A percentile compares a stretch with the other conserved stretches of the same genome.
phyloP scores from a whole-genome alignment of 306 rosid species.

The Malus sylvestris region DNA sequence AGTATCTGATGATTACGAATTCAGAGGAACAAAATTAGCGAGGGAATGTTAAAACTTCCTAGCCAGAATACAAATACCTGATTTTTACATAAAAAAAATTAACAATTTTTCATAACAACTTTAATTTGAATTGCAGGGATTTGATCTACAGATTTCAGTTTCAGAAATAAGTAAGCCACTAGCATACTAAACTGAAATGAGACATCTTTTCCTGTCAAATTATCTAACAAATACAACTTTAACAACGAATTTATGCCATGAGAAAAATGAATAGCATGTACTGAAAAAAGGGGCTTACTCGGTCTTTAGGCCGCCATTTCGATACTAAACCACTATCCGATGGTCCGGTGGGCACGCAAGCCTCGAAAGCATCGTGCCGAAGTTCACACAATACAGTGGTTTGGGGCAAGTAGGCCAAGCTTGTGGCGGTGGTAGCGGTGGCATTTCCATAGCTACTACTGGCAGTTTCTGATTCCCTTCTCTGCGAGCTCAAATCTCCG shows the following conservation, averaged over 20 bases:
- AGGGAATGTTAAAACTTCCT: not conserved
- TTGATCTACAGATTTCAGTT: not conserved
- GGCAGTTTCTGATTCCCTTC: constrained; percentile 64
- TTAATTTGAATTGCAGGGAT: not conserved
- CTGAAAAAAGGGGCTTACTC: constrained; percentile 38
- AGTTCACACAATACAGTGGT: constrained; percentile 62
- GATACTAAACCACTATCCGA: constrained; percentile 81
- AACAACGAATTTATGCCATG: not conserved
- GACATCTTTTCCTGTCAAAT: not conserved
- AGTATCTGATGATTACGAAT: not conserved
- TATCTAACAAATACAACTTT: not conserved
- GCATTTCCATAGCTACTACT: constrained; percentile 53
- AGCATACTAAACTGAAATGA: not conserved
- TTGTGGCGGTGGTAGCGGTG: constrained; percentile 40
- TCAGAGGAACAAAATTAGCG: not conserved
- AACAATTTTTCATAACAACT: not conserved
- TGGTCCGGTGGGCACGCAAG: constrained; percentile 55
- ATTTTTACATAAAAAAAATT: not conserved
- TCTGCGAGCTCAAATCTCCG: constrained; percentile 27
- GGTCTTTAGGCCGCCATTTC: constrained; percentile 90
- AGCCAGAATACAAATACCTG: not conserved
- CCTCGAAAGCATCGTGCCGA: constrained; percentile 88
- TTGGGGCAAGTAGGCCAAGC: constrained; percentile 82
- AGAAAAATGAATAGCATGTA: not conserved
- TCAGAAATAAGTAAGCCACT: not conserved